phyloP scores from a whole-genome alignment of 208 protist genomes.

The Lotmaria passim region DNA sequence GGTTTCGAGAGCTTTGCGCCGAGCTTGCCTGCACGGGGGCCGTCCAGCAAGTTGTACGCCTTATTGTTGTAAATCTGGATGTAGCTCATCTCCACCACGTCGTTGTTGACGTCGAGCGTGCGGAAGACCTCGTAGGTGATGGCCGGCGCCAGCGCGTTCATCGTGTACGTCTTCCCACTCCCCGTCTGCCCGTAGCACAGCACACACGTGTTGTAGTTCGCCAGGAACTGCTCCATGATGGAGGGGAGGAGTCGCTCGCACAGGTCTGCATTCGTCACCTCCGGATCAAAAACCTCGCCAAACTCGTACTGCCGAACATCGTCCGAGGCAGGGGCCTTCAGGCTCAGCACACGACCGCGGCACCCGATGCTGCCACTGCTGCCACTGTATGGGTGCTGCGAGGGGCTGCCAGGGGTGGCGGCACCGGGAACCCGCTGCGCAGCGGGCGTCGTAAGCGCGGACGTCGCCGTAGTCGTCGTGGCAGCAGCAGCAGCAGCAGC shows the following conservation, averaged over 20 bases:
- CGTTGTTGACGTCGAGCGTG: slow-evolving; percentile 41
- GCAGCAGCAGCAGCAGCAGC: no score
- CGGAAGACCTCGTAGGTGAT: slow-evolving; percentile 57
- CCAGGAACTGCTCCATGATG: slow-evolving; percentile 61
- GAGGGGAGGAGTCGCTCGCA: slow-evolving; percentile 57
- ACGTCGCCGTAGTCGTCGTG: no score
- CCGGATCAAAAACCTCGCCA: slow-evolving; percentile 54
- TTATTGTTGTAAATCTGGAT: slow-evolving; percentile 81
- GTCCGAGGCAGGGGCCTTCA: slow-evolving; percentile 15
- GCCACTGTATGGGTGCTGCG: neutral
- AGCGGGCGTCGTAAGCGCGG: neutral
- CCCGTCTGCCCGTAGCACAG: slow-evolving; percentile 92
- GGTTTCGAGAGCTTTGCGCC: slow-evolving; percentile 33
- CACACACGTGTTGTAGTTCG: slow-evolving; percentile 65
- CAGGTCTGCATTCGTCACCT: slow-evolving; percentile 53
- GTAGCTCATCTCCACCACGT: slow-evolving; percentile 79
- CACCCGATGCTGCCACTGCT: slow-evolving; percentile 8
- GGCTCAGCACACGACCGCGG: slow-evolving; percentile 20
- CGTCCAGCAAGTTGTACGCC: slow-evolving; percentile 69
- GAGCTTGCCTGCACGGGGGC: slow-evolving; percentile 13
- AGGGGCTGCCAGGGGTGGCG: no score
- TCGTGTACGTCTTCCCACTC: no score
- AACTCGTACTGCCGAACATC: slow-evolving; percentile 60
- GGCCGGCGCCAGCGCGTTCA: slow-evolving; percentile 67
- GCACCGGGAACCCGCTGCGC: neutral